Evolutionary conservation across 2,329 filamentous ascomycete genomes (phyloP).

Genomic region (Volutella citrinella): DNA sequence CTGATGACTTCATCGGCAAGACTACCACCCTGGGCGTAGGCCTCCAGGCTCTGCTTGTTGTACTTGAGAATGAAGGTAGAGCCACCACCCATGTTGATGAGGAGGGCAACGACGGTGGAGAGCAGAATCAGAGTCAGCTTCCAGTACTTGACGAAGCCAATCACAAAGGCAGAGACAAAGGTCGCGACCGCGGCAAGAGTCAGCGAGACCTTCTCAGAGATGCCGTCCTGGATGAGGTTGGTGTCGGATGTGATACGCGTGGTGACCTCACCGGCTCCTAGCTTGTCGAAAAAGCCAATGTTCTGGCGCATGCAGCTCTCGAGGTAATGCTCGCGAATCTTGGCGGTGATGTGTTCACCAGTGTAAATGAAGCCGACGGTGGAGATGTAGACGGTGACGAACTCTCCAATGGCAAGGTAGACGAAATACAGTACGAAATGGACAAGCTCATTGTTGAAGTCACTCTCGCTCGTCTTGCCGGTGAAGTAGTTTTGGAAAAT

Average conservation of each 20-base stretch:
- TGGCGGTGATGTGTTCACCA: slow-evolving; percentile 73
- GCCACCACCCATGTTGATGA: slow-evolving; percentile 72
- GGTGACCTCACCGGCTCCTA: slow-evolving; percentile 89
- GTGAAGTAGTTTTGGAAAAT: slow-evolving; percentile 66
- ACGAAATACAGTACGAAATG: slow-evolving; percentile 77
- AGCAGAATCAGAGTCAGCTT: slow-evolving; percentile 86
- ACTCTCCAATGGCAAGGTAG: slow-evolving; percentile 80
- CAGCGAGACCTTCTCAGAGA: slow-evolving; percentile 83
- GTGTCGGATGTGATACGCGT: slow-evolving; percentile 93
- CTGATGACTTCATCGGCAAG: slow-evolving; percentile 93
- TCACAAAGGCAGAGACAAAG: slow-evolving; percentile 84
- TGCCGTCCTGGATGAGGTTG: slow-evolving; percentile 88
- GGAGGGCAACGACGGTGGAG: slow-evolving; percentile 76
- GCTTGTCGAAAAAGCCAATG: slow-evolving; percentile 89
- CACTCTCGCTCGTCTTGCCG: slow-evolving; percentile 39
- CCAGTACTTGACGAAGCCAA: slow-evolving; percentile 90
- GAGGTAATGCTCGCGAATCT: slow-evolving; percentile 81
- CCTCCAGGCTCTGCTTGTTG: slow-evolving; percentile 72
- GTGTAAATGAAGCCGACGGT: slow-evolving; percentile 90
- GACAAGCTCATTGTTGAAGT: slow-evolving; percentile 59
- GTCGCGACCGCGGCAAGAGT: slow-evolving; percentile 74
- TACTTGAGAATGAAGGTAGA: slow-evolving; percentile 76
- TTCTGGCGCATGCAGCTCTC: slow-evolving; percentile 82
- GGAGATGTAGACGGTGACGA: slow-evolving; percentile 71
- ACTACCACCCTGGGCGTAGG: slow-evolving; percentile 81